Evolutionary conservation across 176 grass and related monocot species (phyloP), one percentile per base, ranked within the genome.

Genomic region (Panicum miliaceum): DNA sequence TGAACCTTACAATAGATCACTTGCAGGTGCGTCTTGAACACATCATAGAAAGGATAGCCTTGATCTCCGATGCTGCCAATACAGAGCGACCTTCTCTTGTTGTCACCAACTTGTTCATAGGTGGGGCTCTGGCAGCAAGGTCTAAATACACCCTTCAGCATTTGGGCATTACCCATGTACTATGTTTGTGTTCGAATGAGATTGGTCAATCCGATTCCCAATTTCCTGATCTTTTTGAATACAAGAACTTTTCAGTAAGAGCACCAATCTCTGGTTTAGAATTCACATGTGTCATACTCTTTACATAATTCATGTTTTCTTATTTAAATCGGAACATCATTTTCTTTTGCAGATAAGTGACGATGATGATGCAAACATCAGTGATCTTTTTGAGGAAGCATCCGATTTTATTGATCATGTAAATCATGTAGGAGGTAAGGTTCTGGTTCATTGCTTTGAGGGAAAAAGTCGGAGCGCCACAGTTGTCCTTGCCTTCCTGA

Each of bases 161-260:
- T 85, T 88, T 96, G 86, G 93, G 93, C 73, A 94, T 99, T 65
- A 96, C 93, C 43, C 91, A 99, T 86, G 87, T 99, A 94, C 86
- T 99, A 43, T 96, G 96, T 71, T 89, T 99, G 83, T 98, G 96
- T 90, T 96, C 93, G 1, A 98, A 99, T 87, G 96, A 99, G 89
- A 96, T 96, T 86, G 96, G 96, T 63, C 96, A 96, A 89, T 99
- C 96, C 15, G 93, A 96, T 99, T 94, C 96, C 58, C 96, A 99
- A 36, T 99, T 89, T 87, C 96, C 85, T 59, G 87, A 92, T 75
- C 83, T 94, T 90, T 99, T 99, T 68, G 73, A 94, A 69, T 99
- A 99, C 88, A 94, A 92, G 82, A 96, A 99, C 90, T 96, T 99
- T 58, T 99, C 93, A 58, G 96, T 93, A 95, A 87, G 91, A 77